phyloP scores from a whole-genome alignment of 2,329 filamentous ascomycete genomes.

The Aspergillus flavus region DNA sequence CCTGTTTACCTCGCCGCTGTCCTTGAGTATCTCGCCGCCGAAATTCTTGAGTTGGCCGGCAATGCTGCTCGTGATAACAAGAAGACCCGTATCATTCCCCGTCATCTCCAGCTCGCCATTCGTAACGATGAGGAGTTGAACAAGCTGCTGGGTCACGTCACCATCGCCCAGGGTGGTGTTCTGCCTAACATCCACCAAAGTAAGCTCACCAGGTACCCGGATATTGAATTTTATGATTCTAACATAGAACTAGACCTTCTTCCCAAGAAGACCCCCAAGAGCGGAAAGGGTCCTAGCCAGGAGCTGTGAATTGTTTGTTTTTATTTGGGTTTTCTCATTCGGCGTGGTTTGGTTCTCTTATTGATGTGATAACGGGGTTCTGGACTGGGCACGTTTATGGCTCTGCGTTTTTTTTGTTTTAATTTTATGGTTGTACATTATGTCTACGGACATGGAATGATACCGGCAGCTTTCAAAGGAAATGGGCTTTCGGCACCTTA shows the following conservation, averaged over 20 bases:
- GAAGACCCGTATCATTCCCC: conserved; percentile 99
- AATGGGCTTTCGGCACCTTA: conserved; percentile 22
- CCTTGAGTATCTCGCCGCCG: background rate
- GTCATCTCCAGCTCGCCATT: conserved; percentile 98
- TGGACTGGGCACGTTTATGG: conserved; percentile 61
- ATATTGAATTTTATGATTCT: conserved; percentile 63
- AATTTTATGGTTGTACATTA: conserved; percentile 63
- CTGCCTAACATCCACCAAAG: conserved; percentile 91
- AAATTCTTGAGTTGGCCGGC: conserved; percentile 89
- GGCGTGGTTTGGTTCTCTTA: conserved; percentile 71
- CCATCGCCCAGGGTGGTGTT: conserved; percentile 97
- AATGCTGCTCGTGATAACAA: conserved; percentile 99
- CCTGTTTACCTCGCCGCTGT: conserved; percentile 90
- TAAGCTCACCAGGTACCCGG: conserved; percentile 79
- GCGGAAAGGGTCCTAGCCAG: conserved; percentile 84
- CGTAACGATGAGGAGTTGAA: conserved; percentile 99
- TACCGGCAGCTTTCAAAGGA: conserved; percentile 42
- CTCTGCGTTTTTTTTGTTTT: conserved; percentile 50
- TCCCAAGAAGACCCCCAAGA: conserved; percentile 98
- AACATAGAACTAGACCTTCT: conserved; percentile 72
- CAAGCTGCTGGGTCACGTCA: conserved; percentile 94
- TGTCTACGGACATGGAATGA: conserved; percentile 57
- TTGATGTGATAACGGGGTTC: conserved; percentile 75
- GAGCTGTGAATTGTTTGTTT: conserved; percentile 72
- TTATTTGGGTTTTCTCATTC: conserved; percentile 65